Conservation (phyloP, 23 red algal species). For the Gracilariopsis chorda region DNA sequence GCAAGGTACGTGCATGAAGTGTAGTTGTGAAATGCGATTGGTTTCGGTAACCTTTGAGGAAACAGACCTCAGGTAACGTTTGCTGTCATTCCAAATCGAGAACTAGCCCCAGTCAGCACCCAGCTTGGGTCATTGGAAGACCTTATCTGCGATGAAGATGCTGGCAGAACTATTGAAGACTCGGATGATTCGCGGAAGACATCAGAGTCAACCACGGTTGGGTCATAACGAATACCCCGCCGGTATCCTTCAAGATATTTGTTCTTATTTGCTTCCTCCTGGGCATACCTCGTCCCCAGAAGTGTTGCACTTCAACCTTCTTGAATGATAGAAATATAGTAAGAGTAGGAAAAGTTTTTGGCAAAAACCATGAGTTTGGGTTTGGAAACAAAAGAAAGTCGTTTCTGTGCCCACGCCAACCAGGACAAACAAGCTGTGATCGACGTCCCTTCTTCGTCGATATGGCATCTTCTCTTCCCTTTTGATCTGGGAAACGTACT, state of each 20-base stretch:
- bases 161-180: constrained; percentile 42
- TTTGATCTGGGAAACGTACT: background rate
- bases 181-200: constrained; percentile 18
- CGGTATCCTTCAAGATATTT: background rate
- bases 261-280: background rate
- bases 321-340: constrained; percentile 32
- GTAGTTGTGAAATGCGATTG: constrained; percentile 35
- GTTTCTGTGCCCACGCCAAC: background rate
- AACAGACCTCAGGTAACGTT: constrained; percentile 19
- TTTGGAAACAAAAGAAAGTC: background rate
- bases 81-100: constrained; percentile 24
- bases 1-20: constrained; percentile 17
- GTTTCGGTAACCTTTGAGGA: constrained; percentile 8
- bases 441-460: background rate
- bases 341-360: background rate
- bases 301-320: constrained; percentile 31
- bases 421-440: background rate
- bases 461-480: background rate
- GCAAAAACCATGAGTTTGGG: background rate
- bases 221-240: background rate
- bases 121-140: constrained; percentile 44
- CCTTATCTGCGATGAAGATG: constrained; percentile 24
- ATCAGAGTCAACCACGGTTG: constrained; percentile 41
- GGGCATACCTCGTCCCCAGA: background rate
- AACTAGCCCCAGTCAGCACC: constrained; percentile 11